Evolutionary conservation across 2,329 filamentous ascomycete genomes (phyloP).

Genomic region (Dactylonectria estremocensis): DNA sequence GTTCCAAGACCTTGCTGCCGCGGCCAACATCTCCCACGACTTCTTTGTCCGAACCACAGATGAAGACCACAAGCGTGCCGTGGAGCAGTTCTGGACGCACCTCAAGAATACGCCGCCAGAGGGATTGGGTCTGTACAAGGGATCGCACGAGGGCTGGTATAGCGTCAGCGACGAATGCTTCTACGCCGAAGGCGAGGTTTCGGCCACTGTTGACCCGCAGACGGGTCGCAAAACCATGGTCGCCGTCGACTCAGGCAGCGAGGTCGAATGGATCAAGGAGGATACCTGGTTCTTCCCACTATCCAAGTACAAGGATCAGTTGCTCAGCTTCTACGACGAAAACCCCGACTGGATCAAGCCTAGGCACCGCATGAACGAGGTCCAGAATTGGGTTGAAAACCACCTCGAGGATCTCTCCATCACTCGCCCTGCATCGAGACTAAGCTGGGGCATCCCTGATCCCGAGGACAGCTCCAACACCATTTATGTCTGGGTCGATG

Average conservation of each 20-base stretch:
- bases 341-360: constrained; percentile 88
- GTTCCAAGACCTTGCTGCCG: constrained; percentile 82
- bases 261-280: constrained; percentile 95
- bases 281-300: constrained; percentile 95
- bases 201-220: constrained; percentile 80
- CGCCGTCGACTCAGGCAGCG: constrained; percentile 88
- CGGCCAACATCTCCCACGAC: constrained; percentile 81
- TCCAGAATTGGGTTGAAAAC: constrained; percentile 81
- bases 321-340: constrained; percentile 84
- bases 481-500: constrained; percentile 98
- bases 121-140: constrained; percentile 84
- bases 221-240: constrained; percentile 89
- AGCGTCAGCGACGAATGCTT: constrained; percentile 97
- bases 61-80: constrained; percentile 83
- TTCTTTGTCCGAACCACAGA: constrained; percentile 96
- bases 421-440: constrained; percentile 82
- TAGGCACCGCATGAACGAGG: constrained; percentile 79
- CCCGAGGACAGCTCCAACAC: constrained; percentile 89
- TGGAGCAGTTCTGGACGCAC: constrained; percentile 90
- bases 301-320: constrained; percentile 82
- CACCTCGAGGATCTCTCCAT: constrained; percentile 91
- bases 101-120: constrained; percentile 70
- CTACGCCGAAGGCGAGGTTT: constrained; percentile 84
- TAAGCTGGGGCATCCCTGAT: constrained; percentile 91
- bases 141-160: constrained; percentile 95